Evolutionary conservation across 495 filamentous ascomycete genomes (phyloP), one percentile per base, ranked within the genome.

Genomic region (Penicillium taxi): DNA sequence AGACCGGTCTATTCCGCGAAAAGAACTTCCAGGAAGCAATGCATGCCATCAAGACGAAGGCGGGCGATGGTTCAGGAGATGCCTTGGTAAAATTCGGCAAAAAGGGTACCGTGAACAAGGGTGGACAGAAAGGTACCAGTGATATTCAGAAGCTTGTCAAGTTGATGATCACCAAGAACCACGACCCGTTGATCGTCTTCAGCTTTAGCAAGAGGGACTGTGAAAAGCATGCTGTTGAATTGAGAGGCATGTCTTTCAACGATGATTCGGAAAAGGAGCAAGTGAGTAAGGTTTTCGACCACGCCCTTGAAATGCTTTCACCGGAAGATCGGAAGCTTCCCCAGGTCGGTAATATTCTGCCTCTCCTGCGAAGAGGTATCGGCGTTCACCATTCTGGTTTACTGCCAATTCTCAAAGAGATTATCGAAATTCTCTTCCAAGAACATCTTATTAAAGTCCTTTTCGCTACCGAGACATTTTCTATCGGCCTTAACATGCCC

Each of bases 161-260:
- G 55, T 96, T 96, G 93, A 94, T 96, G 47, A 94, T 98, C 83
- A 68, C 85, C 56, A 91, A 87, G 63, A 88, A 81, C 47, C 86
- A 86, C 58, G 95, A 96, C 49, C 91, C 91, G 1, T 93, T 96
- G 48, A 98, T 98, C 51, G 88, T 98, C 26, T 98, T 98, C 74
- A 94, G 85, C 56, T 98, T 98, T 71, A 94, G 87, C 70, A 98
- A 98, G 69, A 75, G 91, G 33, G 86, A 95, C 41, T 95, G 89
- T 56, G 91, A 98, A 63, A 70, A 73, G 30, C 75, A 84, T 52
- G 91, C 91, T 13, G 63, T 98, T 26, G 72, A 86, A 45, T 85
- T 94, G 67, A 88, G 78, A 40, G 70, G 73, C 35, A 69, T 95
- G 53, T 78, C 86, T n/a, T 98, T 96, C 74, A 98, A 98, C 66